Evolutionary conservation across 2,329 filamentous ascomycete genomes (phyloP), one percentile per base, ranked within the genome.

Genomic region (Penicillium crustosum): DNA sequence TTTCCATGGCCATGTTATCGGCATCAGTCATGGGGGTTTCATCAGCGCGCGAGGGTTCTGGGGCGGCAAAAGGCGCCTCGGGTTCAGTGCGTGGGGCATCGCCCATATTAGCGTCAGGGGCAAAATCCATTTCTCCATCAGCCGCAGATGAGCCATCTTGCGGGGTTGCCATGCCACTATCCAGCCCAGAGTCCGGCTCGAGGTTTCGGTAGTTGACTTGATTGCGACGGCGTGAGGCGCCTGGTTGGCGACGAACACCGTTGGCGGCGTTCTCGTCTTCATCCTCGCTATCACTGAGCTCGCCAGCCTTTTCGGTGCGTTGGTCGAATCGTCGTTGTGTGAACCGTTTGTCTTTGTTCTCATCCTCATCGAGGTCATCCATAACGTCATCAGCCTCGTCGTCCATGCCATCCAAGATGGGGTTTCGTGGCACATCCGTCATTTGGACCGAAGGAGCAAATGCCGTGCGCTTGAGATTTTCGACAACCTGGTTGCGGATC

Each of bases 251-350:
- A 51, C 84, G 87, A 41, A 92, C 83, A 17, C 92, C 93, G 64
- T 94, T 91, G 38, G 83, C 82, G 17, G 74, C 74, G 50, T 73
- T 73, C 75, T 91, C 85, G 12, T 96, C 91, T 67, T 97, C 93
- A 59, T 96, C 91, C 60, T 96, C 92, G 62, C 90, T 95, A 43
- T 94, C 90, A 58, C 92, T 90, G 43, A 93, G 85, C 70, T 97
- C 93, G 66, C 89, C 90, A 8, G 90, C 86, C 57, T 90, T 86
- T 53, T 87, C 84, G 27, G 91, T 83, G 49, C 84, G 87, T 73
- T 92, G 87, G 62, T 97, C 93, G 81, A 90, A 92, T 62, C 88
- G 85, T 36, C 90, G 88, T 73, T 94, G 85, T 0, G 91, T 95
- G 75, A 88, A 86, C 27, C 93, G 88, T 55, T 84, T 84, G 70